Percentiles rank a stretch among this genome's conserved stretches.
Conservation (phyloP, 768 basidiomycete genomes). For the Pholiota microspora region DNA sequence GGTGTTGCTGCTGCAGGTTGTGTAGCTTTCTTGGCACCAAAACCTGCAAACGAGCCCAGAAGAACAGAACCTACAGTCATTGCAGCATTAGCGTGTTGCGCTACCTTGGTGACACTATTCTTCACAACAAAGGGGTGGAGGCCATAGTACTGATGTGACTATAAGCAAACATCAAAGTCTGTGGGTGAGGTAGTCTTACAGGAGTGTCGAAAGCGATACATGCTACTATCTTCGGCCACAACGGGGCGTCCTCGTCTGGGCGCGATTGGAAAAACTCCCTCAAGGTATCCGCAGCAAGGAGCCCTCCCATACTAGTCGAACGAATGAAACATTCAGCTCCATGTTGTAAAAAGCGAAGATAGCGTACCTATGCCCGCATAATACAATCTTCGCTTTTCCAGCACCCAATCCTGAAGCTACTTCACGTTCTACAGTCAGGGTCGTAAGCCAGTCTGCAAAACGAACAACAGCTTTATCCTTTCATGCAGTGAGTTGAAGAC, state of each 20-base stretch:
- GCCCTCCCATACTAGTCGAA: constrained; percentile 79
- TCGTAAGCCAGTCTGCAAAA: constrained; percentile 92
- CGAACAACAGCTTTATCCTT: constrained; percentile 79
- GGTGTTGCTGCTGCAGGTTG: constrained; percentile 25
- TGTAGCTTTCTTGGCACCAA: constrained; percentile 43
- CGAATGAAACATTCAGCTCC: not conserved
- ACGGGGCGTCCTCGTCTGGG: constrained; percentile 58
- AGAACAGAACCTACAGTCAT: constrained; percentile 60
- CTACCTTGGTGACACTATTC: constrained; percentile 73
- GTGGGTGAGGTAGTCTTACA: constrained; percentile 38
- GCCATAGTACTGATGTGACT: constrained; percentile 68
- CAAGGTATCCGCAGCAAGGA: constrained; percentile 83
- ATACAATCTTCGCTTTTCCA: constrained; percentile 76
- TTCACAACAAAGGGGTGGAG: constrained; percentile 86
- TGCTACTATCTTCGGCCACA: constrained; percentile 90
- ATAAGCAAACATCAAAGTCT: not conserved
- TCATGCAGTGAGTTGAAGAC: constrained; percentile 6
- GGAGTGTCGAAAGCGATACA: constrained; percentile 90
- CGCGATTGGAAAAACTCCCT: constrained; percentile 68
- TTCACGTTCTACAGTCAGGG: constrained; percentile 83
- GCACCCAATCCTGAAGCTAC: constrained; percentile 73
- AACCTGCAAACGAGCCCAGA: constrained; percentile 53
- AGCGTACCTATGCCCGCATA: constrained; percentile 85
- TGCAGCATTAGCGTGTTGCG: constrained; percentile 66
- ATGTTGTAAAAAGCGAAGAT: not conserved